Evolutionary conservation across 2,329 filamentous ascomycete genomes (phyloP).

Genomic region (Didymella glomerata): DNA sequence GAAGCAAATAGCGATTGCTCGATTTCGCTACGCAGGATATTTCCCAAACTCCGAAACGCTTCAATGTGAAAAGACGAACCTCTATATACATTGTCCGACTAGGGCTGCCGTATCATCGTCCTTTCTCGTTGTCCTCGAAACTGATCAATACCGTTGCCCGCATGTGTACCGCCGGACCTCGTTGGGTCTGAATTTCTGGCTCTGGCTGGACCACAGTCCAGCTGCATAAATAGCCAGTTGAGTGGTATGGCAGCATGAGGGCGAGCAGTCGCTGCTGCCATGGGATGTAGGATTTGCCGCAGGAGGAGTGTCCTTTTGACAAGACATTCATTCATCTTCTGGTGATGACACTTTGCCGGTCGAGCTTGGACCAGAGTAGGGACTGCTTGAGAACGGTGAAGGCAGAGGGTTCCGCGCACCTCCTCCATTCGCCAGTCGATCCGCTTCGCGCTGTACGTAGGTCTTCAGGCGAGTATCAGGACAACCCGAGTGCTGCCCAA

Average conservation of each 20-base stretch:
- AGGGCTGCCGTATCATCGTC: neutral
- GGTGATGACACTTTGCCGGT: constrained; percentile 2
- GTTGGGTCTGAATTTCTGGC: neutral
- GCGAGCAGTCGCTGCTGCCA: neutral
- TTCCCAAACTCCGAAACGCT: neutral
- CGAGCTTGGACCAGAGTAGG: neutral
- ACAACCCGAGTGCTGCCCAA: constrained; percentile 37
- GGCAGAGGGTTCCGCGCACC: neutral
- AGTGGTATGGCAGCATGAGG: too few relatives aligned
- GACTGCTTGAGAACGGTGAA: neutral
- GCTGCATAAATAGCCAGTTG: neutral
- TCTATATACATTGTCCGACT: neutral
- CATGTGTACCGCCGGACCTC: neutral
- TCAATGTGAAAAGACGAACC: neutral
- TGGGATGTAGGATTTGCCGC: neutral
- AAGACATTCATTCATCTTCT: neutral
- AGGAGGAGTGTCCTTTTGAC: neutral
- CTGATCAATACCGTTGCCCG: neutral
- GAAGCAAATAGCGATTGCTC: neutral
- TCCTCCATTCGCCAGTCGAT: constrained; percentile 27
- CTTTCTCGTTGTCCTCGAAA: neutral
- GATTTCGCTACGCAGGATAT: neutral
- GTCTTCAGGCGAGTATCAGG: constrained; percentile 33
- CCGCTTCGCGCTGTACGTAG: constrained; percentile 42
- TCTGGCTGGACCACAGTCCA: neutral